Evolutionary conservation across 345 rosid species (phyloP).

Genomic region (Sonneratia alba): DNA sequence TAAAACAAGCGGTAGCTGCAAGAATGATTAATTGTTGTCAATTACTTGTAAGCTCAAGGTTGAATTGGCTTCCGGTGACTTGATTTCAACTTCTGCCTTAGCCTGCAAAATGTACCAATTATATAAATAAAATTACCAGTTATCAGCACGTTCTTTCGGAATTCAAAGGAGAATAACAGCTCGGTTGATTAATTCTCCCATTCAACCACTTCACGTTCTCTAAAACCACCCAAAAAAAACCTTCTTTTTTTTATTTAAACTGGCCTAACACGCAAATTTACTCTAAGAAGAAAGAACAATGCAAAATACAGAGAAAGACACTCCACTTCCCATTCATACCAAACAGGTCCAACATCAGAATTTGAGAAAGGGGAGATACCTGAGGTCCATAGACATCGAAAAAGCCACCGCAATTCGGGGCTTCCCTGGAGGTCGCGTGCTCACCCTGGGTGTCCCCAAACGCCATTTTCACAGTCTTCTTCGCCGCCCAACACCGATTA

Average conservation of each 20-base stretch:
- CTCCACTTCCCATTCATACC: not conserved
- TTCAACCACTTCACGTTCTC: not conserved
- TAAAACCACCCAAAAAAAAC: not conserved
- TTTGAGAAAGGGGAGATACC: slow-evolving; percentile 17
- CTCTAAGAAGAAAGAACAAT: no score
- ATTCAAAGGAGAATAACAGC: no score
- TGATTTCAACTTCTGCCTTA: slow-evolving; percentile 67
- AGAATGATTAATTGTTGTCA: not conserved
- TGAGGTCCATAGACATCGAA: slow-evolving; percentile 74
- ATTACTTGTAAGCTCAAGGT: slow-evolving; percentile 67
- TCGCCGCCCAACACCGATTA: not conserved
- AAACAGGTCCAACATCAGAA: not conserved
- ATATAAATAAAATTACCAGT: not conserved
- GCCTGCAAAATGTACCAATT: slow-evolving; percentile 37
- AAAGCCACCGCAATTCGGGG: slow-evolving; percentile 14
- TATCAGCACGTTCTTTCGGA: no score
- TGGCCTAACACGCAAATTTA: not conserved
- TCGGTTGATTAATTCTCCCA: not conserved
- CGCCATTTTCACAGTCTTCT: slow-evolving; percentile 18
- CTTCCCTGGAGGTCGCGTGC: slow-evolving; percentile 12
- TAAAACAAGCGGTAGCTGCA: not conserved
- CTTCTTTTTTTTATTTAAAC: not conserved
- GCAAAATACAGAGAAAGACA: not conserved
- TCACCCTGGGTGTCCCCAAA: slow-evolving; percentile 24
- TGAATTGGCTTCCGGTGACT: slow-evolving; percentile 41